Evolutionary conservation across 2,329 filamentous ascomycete genomes (phyloP).

Genomic region (Raffaelea arxii): DNA sequence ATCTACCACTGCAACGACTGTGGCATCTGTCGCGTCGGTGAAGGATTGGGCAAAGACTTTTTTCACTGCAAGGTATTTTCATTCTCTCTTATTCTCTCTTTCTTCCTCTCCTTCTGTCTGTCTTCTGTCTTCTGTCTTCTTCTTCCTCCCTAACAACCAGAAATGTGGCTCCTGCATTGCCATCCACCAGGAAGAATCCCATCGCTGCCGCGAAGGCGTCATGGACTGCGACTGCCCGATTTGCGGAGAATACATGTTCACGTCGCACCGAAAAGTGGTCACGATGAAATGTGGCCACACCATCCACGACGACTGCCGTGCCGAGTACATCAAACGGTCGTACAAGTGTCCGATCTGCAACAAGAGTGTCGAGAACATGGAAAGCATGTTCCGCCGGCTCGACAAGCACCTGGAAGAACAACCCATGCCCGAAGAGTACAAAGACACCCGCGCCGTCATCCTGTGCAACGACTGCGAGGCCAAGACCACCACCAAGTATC

Average conservation of each 20-base stretch:
- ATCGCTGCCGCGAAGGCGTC: slow-evolving; percentile 89
- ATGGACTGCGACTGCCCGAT: slow-evolving; percentile 96
- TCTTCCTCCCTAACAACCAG: no score
- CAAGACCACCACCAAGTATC: slow-evolving; percentile 77
- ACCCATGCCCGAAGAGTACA: slow-evolving; percentile 83
- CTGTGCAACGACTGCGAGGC: slow-evolving; percentile 93
- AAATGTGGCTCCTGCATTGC: slow-evolving; percentile 91
- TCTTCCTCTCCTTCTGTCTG: not conserved
- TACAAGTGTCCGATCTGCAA: slow-evolving; percentile 97
- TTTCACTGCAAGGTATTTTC: slow-evolving; percentile 86
- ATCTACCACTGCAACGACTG: slow-evolving; percentile 97
- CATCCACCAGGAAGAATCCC: slow-evolving; percentile 72
- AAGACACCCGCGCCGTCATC: slow-evolving; percentile 69
- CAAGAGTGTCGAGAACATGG: slow-evolving; percentile 96
- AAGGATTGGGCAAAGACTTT: slow-evolving; percentile 91
- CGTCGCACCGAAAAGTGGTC: slow-evolving; percentile 76
- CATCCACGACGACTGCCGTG: slow-evolving; percentile 84
- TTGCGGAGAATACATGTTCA: slow-evolving; percentile 94
- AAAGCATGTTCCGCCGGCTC: slow-evolving; percentile 82
- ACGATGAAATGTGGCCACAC: slow-evolving; percentile 96
- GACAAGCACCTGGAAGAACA: slow-evolving; percentile 80
- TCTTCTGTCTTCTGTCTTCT: not conserved
- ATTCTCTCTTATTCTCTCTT: slow-evolving; percentile 2
- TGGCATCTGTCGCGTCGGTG: slow-evolving; percentile 84
- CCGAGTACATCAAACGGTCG: slow-evolving; percentile 76